Base-by-base conservation (phyloP, 2,329 filamentous ascomycete genomes). In the Fusarium nygamai region DNA sequence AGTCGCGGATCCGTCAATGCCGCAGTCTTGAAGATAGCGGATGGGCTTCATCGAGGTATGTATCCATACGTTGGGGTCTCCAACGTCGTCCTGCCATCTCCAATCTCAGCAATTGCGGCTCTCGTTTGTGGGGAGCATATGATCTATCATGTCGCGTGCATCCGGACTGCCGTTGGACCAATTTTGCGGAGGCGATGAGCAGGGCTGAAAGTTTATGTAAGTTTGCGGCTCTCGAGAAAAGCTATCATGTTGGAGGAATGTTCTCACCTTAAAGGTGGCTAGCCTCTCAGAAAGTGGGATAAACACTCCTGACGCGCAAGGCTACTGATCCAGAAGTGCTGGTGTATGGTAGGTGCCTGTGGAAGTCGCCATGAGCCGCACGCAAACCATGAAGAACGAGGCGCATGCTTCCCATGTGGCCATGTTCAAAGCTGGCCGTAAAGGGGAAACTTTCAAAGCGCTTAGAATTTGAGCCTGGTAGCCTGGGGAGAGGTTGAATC, bases 101-200 rank as follows among this genome's bases (percentile, higher is more conserved):
- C 63, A 76, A 75, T 59, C 67, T 63, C 72, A 78, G 67, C 51
- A 75, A 58, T 56, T 75, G 74, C 76, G 67, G 72, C 66, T 76
- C 75, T 76, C 46, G 19, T 67, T 53, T 59, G 58, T 66, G 63
- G 54, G 67, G 71, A 71, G 70, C 53, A 46, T 31, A 59, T 73
- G 65, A 65, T 62, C 44, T 74, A 44, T 47, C 29, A 69, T 64
- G 64, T 69, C 56, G 29, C 65, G 57, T 61, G 66, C 68, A 61
- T 31, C 48, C 36, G 22, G 56, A 44, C 59, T 70, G 60, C 53
- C n/a, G 51, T 41, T 54, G 36, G 47, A 38, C 39, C 36, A 46
- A 36, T 59, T 64, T 29, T 50, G 39, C 27, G 41, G 61, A 24
- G 54, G 54, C n/a, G 27, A 48, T 22, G 29, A 54, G 61, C 31